A percentile compares a stretch with the other conserved stretches of the same genome.
Conservation (phyloP, 768 basidiomycete genomes). For the Lenzites betulinus region DNA sequence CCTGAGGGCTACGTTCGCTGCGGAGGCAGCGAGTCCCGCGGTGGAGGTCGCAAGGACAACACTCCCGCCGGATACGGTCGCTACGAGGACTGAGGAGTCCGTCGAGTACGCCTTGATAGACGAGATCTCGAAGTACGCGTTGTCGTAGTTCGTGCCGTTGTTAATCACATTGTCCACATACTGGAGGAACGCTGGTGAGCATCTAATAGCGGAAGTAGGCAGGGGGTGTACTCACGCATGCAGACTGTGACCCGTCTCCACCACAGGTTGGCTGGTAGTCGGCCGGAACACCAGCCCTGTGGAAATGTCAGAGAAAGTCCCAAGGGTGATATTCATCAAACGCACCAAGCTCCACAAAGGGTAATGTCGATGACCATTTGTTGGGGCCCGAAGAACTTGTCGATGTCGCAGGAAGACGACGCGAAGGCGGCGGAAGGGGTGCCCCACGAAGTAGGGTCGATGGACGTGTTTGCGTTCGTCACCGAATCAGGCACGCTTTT, state of each 20-base stretch:
- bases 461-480: constrained; percentile 33
- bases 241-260: constrained; percentile 36
- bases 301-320: neutral
- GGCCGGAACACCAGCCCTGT: constrained; percentile 52
- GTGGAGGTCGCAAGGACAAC: constrained; percentile 8
- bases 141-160: constrained; percentile 44
- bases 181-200: neutral
- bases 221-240: constrained; percentile 18
- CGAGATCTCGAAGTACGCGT: constrained; percentile 64
- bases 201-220: neutral
- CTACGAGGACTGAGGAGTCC: neutral
- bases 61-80: constrained; percentile 8
- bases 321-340: neutral
- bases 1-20: neutral
- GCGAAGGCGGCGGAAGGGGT: constrained; percentile 46
- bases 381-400: constrained; percentile 48
- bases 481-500: constrained; percentile 40
- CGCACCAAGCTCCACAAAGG: constrained; percentile 54
- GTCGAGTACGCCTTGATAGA: constrained; percentile 54
- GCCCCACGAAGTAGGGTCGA: constrained; percentile 46
- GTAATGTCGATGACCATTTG: constrained; percentile 58
- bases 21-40: neutral
- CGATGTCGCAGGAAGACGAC: constrained; percentile 44
- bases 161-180: constrained; percentile 56
- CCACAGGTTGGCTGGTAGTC: constrained; percentile 48